phyloP scores from a whole-genome alignment of 441 rosid genomes.

The Biscutella laevigata region DNA sequence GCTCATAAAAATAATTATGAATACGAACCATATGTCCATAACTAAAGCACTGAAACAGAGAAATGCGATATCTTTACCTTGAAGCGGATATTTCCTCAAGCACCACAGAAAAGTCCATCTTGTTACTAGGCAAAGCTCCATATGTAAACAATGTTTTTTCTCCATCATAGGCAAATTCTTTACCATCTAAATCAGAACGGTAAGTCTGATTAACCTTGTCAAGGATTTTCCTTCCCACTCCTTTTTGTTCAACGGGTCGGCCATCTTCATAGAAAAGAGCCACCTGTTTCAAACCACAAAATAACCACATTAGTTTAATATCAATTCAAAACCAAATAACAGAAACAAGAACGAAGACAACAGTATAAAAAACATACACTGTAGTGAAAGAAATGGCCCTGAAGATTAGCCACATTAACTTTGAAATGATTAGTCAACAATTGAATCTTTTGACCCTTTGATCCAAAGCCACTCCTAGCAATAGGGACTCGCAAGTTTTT shows the following conservation, averaged over 20 bases:
- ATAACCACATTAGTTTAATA: background rate
- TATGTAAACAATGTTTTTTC: conserved; percentile 47
- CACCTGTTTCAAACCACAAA: conserved; percentile 30
- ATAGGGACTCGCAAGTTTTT: conserved; percentile 38
- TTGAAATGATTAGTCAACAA: conserved; percentile 51
- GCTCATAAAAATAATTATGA: conserved; percentile 1
- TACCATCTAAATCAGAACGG: conserved; percentile 35
- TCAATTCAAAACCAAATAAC: background rate
- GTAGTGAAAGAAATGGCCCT: conserved; percentile 48
- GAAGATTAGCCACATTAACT: conserved; percentile 36
- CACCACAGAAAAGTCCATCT: conserved; percentile 44
- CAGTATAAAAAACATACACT: conserved; percentile 32
- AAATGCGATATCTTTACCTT: conserved; percentile 27
- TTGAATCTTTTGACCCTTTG: conserved; percentile 40
- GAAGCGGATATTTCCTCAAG: conserved; percentile 39
- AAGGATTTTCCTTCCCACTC: conserved; percentile 43
- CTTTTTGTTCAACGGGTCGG: conserved; percentile 45
- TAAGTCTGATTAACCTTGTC: conserved; percentile 47
- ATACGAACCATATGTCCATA: conserved; percentile 4
- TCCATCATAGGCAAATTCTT: conserved; percentile 54
- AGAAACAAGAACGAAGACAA: background rate
- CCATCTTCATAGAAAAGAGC: conserved; percentile 53
- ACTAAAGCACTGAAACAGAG: background rate
- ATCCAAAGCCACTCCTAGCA: conserved; percentile 36
- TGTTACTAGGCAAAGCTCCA: conserved; percentile 41